Percentiles rank a stretch among this genome's conserved stretches.
phyloP scores from a whole-genome alignment of 2,329 filamentous ascomycete genomes.

The Aspergillus udagawae region DNA sequence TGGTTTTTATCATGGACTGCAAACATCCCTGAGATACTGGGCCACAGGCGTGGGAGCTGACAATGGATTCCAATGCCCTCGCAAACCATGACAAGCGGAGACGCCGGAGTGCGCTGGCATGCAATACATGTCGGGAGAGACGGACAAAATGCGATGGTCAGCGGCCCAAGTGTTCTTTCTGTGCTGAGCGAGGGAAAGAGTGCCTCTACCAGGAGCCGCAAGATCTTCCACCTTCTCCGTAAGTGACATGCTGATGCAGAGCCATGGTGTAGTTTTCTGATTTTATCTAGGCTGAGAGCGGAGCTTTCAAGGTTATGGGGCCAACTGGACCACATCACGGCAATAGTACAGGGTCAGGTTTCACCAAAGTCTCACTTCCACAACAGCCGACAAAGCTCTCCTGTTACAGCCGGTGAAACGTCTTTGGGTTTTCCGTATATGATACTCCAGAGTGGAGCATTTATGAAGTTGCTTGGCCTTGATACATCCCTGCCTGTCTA shows the following conservation, averaged over 20 bases:
- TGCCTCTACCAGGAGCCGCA: slow-evolving; percentile 1
- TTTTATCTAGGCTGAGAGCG: background rate
- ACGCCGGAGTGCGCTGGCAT: slow-evolving; percentile 1
- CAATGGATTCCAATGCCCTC: too few relatives aligned
- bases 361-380: background rate
- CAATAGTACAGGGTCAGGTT: background rate
- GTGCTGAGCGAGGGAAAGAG: slow-evolving; percentile 2
- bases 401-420: too few relatives aligned
- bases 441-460: too few relatives aligned
- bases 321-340: background rate
- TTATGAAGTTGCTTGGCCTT: too few relatives aligned
- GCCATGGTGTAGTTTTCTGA: too few relatives aligned
- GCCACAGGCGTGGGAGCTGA: too few relatives aligned
- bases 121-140: slow-evolving; percentile 3
- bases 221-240: background rate
- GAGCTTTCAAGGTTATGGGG: background rate
- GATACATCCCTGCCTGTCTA: too few relatives aligned
- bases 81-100: background rate
- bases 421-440: too few relatives aligned
- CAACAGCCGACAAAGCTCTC: background rate
- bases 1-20: too few relatives aligned
- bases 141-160: slow-evolving; percentile 9
- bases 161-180: slow-evolving; percentile 8
- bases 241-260: too few relatives aligned
- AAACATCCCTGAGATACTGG: too few relatives aligned